These are phyloP conservation scores for Ophiognomonia clavigignenti-juglandacearum DNA, from an alignment of 2,329 filamentous ascomycete species.

Conservation along the genomic window DNA sequence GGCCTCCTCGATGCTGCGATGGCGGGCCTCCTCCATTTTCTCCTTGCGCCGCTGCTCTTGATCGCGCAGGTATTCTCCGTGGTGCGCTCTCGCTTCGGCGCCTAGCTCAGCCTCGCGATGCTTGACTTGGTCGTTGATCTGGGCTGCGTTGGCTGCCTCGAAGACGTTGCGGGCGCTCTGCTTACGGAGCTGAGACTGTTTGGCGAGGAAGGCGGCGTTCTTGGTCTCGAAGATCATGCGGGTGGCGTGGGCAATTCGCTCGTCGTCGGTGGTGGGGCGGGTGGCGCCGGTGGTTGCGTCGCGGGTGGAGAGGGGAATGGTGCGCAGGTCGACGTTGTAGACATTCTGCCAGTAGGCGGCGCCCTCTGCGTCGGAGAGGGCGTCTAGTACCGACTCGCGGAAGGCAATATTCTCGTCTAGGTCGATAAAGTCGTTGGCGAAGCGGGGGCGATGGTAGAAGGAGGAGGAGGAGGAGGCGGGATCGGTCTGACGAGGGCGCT, in stretches of 20 bases:
- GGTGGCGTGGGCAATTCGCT: conserved; percentile 83
- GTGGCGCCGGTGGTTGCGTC: conserved; percentile 49
- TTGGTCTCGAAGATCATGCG: conserved; percentile 94
- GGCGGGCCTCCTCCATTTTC: too few species aligned
- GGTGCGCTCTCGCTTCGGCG: too few species aligned
- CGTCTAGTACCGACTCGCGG: conserved; percentile 91
- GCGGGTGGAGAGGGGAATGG: conserved; percentile 52
- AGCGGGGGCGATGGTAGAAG: conserved; percentile 24
- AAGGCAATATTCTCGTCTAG: conserved; percentile 74
- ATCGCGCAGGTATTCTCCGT: too few species aligned
- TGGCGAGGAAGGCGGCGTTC: conserved; percentile 74
- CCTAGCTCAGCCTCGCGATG: too few species aligned
- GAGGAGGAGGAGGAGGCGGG: conserved; percentile 11
- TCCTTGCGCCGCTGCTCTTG: conserved; percentile 46
- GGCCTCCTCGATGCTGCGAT: conserved; percentile 45
- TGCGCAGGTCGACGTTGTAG: conserved; percentile 93
- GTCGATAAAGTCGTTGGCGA: too few species aligned
- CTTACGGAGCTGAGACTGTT: too few species aligned
- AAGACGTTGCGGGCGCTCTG: too few species aligned
- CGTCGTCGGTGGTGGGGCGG: conserved; percentile 86
- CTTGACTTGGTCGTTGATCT: too few species aligned
- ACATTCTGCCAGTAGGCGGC: conserved; percentile 92
- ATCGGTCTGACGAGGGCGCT: too few species aligned
- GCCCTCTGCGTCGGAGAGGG: conserved; percentile 93
- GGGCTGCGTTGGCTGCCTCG: too few species aligned